Evolutionary conservation across 768 basidiomycete species (phyloP).

Genomic region (Tricholoma terreum): DNA sequence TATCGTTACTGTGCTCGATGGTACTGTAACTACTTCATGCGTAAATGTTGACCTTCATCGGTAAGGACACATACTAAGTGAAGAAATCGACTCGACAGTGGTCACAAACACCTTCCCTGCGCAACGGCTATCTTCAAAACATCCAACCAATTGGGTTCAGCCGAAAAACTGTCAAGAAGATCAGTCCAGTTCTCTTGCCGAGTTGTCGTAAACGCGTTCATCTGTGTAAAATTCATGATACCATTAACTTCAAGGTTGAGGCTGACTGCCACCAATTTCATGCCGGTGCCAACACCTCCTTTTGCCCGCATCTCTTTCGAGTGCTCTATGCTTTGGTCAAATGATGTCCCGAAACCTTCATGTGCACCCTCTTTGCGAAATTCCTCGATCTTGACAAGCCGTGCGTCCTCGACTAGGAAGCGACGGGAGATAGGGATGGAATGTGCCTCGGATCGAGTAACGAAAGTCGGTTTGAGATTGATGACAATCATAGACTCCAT

Average conservation of each 20-base stretch:
- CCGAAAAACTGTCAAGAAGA: no score
- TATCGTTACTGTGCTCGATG: no score
- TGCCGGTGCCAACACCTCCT: neutral
- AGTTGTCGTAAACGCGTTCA: no score
- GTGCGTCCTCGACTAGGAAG: neutral
- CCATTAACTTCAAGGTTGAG: neutral
- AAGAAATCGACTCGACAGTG: neutral
- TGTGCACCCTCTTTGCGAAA: neutral
- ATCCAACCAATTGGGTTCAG: neutral
- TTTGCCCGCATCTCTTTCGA: neutral
- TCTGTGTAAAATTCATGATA: no score
- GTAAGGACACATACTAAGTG: neutral
- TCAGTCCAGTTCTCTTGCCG: no score
- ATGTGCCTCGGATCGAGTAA: neutral
- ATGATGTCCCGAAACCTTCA: neutral
- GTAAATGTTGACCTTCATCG: neutral
- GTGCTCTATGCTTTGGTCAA: neutral
- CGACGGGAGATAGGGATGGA: neutral
- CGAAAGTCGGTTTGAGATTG: neutral
- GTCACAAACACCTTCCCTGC: neutral
- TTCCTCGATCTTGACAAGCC: neutral
- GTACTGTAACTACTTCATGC: no score
- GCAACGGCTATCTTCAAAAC: neutral
- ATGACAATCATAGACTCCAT: neutral
- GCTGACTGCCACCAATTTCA: neutral